A percentile compares a stretch with the other conserved stretches of the same genome.
These are phyloP conservation scores for Lentinula edodes DNA, from an alignment of 768 basidiomycete genomes.

Conservation along the genomic window DNA sequence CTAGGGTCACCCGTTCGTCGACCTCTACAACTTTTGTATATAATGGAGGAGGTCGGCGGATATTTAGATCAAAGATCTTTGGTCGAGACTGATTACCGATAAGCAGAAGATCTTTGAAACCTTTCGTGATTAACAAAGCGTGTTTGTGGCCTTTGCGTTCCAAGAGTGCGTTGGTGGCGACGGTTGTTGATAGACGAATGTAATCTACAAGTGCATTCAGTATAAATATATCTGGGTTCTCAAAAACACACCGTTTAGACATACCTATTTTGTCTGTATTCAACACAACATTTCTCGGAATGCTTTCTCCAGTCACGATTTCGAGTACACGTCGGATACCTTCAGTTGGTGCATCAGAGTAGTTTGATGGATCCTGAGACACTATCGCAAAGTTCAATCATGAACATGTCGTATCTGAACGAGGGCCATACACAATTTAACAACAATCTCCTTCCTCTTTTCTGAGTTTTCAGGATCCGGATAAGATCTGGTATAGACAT, in stretches of 20 bases:
- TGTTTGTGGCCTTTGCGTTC: conserved; percentile 93
- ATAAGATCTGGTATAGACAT: conserved; percentile 48
- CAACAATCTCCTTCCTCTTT: conserved; percentile 74
- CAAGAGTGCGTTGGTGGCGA: conserved; percentile 92
- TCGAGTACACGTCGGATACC: conserved; percentile 87
- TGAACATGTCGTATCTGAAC: neutral
- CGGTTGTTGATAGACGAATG: conserved; percentile 88
- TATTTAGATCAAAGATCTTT: conserved; percentile 91
- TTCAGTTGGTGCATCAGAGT: conserved; percentile 90
- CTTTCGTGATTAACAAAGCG: conserved; percentile 85
- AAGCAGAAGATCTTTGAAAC: conserved; percentile 85
- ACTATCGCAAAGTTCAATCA: conserved; percentile 37
- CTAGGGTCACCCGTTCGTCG: conserved; percentile 91
- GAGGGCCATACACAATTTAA: conserved; percentile 63
- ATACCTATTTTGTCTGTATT: conserved; percentile 78
- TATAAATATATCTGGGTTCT: neutral
- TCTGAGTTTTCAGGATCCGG: conserved; percentile 58
- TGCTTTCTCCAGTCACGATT: conserved; percentile 59
- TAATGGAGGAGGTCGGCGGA: conserved; percentile 68
- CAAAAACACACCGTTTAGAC: conserved; percentile 9
- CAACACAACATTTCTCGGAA: conserved; percentile 61
- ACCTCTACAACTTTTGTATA: conserved; percentile 72
- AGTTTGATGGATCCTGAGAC: conserved; percentile 84
- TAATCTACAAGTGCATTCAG: conserved; percentile 52
- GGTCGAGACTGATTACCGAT: conserved; percentile 96